These are phyloP conservation scores for Knufia petricola DNA, from an alignment of 2,329 filamentous ascomycete genomes.

Conservation along the genomic window DNA sequence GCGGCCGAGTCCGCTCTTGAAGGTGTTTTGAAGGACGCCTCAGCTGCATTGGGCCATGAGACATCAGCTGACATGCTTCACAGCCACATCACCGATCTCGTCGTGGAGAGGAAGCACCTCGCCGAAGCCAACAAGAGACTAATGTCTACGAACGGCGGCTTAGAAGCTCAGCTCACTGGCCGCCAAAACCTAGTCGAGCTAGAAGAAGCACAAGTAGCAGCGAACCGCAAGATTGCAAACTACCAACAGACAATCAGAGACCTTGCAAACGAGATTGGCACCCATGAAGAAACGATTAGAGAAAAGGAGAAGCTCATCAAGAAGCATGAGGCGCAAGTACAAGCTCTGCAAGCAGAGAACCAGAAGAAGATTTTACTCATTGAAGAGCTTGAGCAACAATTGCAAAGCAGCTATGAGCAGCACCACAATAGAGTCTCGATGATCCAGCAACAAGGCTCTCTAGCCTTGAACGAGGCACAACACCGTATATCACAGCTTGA, in stretches of 20 bases:
- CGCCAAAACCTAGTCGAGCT: slow-evolving; percentile 21
- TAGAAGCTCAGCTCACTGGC: slow-evolving; percentile 20
- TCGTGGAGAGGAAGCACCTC: slow-evolving; percentile 19
- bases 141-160: slow-evolving; percentile 18
- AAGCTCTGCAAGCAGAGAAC: slow-evolving; percentile 54
- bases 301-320: slow-evolving; percentile 36
- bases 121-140: slow-evolving; percentile 17
- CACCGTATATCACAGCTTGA: slow-evolving; percentile 54
- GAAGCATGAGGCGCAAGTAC: slow-evolving; percentile 38
- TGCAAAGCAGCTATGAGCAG: slow-evolving; percentile 90
- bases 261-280: slow-evolving; percentile 41
- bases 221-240: slow-evolving; percentile 30
- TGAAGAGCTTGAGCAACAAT: slow-evolving; percentile 92
- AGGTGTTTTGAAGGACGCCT: slow-evolving; percentile 15
- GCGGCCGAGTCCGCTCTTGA: slow-evolving; percentile 31
- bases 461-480: slow-evolving; percentile 70
- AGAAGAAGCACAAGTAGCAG: slow-evolving; percentile 29
- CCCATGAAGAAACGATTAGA: slow-evolving; percentile 36
- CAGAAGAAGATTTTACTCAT: slow-evolving; percentile 87
- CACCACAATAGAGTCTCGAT: slow-evolving; percentile 86
- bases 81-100: slow-evolving; percentile 21
- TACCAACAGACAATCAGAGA: slow-evolving; percentile 49
- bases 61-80: slow-evolving; percentile 22
- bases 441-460: slow-evolving; percentile 62
- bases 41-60: slow-evolving; percentile 21